A percentile compares a stretch with the other conserved stretches of the same genome.
phyloP scores from a whole-genome alignment of 2,329 filamentous ascomycete genomes.

The Talaromyces sp. region DNA sequence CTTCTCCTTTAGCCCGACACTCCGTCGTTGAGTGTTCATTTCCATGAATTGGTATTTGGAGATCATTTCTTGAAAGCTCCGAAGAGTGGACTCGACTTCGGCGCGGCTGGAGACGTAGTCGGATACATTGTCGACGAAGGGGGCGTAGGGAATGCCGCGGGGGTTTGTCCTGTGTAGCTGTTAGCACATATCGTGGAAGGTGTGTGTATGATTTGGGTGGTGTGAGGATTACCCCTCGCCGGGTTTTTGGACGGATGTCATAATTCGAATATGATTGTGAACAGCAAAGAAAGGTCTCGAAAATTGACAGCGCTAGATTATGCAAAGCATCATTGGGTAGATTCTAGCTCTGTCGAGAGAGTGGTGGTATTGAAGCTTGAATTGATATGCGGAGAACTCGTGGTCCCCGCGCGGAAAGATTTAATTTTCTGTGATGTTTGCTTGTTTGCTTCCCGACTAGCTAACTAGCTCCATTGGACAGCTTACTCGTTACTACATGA shows the following conservation, averaged over 20 bases:
- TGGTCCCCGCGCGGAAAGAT: constrained; percentile 8
- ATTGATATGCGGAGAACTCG: constrained; percentile 3
- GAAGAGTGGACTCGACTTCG: constrained; percentile 48
- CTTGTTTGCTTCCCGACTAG: background rate
- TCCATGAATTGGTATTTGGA: constrained; percentile 99
- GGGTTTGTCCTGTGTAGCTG: constrained; percentile 38
- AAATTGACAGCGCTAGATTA: background rate
- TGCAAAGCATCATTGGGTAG: background rate
- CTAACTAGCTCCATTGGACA: constrained; percentile 6
- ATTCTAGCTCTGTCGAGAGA: background rate
- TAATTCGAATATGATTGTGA: constrained; percentile 15
- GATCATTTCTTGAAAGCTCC: constrained; percentile 49
- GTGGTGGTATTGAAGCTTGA: background rate
- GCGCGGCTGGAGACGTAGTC: constrained; percentile 48
- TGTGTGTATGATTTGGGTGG: background rate
- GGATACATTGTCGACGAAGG: constrained; percentile 48
- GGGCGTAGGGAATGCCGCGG: constrained; percentile 48
- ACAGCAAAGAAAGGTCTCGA: background rate
- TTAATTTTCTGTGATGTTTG: background rate
- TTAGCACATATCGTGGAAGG: background rate
- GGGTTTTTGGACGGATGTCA: constrained; percentile 27
- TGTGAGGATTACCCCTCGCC: constrained; percentile 18
- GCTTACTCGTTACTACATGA: background rate
- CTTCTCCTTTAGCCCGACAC: constrained; percentile 82
- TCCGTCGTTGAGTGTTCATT: constrained; percentile 81